Conservation (phyloP, 2,329 filamentous ascomycete genomes). For the Exserohilum rostratum region DNA sequence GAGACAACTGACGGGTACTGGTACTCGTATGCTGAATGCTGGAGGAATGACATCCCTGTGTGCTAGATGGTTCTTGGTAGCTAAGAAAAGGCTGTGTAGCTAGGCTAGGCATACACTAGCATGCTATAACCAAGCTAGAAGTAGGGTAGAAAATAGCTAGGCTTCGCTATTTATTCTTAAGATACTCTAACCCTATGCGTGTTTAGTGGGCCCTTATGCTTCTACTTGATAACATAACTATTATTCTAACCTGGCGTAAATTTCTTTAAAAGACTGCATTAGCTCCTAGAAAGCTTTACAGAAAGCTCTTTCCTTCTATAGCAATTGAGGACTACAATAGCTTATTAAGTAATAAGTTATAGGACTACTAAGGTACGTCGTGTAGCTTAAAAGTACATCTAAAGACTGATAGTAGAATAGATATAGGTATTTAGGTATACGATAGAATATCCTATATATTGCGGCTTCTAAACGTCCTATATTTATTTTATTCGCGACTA, state of each 20-base stretch:
- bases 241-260: neutral
- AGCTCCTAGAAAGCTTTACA: neutral
- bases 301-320: neutral
- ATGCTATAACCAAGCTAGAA: neutral
- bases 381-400: too few species aligned
- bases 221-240: too few species aligned
- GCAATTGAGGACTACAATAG: neutral
- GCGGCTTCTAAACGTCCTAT: too few species aligned
- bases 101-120: neutral
- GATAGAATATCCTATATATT: too few species aligned
- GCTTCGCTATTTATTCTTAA: neutral
- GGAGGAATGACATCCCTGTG: neutral
- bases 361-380: too few species aligned
- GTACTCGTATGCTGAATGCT: slow-evolving; percentile 2
- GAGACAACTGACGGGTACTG: slow-evolving; percentile 1
- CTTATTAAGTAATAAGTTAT: too few species aligned
- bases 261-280: neutral
- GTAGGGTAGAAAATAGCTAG: neutral
- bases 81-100: neutral
- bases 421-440: too few species aligned
- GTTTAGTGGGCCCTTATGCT: neutral
- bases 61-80: slow-evolving; percentile 1
- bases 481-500: too few species aligned
- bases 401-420: too few species aligned
- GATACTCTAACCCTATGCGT: neutral